Evolutionary conservation across 1,284 basidiomycete species (phyloP).

Genomic region (Microbotryum silenes-acaulis): DNA sequence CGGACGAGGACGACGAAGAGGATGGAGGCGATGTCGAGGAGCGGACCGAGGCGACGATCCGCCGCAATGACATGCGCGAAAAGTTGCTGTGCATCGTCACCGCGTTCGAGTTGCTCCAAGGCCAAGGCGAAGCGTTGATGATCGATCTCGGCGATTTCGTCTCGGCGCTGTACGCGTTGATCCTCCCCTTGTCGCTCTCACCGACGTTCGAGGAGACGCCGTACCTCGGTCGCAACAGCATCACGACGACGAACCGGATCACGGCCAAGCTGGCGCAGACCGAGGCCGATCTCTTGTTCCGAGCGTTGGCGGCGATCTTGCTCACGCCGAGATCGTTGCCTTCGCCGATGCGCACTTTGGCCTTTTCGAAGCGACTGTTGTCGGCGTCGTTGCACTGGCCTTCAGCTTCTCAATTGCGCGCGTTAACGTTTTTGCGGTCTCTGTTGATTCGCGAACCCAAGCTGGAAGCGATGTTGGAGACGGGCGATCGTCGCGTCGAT

Average conservation of each 20-base stretch:
- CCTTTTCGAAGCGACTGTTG: conserved; percentile 84
- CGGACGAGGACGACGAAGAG: conserved; percentile 40
- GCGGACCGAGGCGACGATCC: conserved; percentile 2
- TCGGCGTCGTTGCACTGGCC: conserved; percentile 73
- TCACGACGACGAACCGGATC: conserved; percentile 14
- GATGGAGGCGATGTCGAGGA: conserved; percentile 44
- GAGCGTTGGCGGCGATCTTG: conserved; percentile 71
- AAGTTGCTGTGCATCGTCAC: conserved; percentile 83
- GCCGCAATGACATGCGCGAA: conserved; percentile 49
- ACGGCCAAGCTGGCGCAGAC: conserved; percentile 34
- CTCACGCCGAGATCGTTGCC: conserved; percentile 48
- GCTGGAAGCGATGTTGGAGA: conserved; percentile 73
- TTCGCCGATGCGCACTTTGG: conserved; percentile 69
- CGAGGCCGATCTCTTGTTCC: conserved; percentile 65
- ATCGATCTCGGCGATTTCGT: conserved; percentile 90
- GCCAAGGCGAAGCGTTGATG: conserved; percentile 96
- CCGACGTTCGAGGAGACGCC: conserved; percentile 45
- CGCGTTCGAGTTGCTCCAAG: conserved; percentile 89
- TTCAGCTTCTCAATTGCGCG: conserved; percentile 54
- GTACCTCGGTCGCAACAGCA: conserved; percentile 25
- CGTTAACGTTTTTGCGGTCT: conserved; percentile 62
- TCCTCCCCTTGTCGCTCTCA: conserved; percentile 47
- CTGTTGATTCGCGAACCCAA: conserved; percentile 69
- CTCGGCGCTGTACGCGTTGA: conserved; percentile 47
- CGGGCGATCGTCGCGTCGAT: conserved; percentile 58